These are phyloP conservation scores for Spatholobus suberectus DNA, from an alignment of 306 rosid species.

Conservation along the genomic window DNA sequence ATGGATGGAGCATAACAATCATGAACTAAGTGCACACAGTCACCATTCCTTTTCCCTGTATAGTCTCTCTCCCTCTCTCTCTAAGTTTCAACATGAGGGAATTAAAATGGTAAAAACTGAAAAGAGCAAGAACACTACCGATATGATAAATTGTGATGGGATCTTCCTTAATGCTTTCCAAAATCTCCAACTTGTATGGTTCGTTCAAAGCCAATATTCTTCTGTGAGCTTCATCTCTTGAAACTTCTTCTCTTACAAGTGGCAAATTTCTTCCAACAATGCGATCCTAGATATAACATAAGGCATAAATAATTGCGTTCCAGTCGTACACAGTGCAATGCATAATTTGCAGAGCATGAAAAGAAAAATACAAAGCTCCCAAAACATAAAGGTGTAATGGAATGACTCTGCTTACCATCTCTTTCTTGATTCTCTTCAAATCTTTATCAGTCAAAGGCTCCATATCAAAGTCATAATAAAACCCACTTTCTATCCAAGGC, in stretches of 20 bases:
- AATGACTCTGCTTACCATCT: constrained; percentile 70
- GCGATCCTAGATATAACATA: constrained; percentile 68
- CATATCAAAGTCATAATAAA: constrained; percentile 94
- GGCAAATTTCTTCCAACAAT: constrained; percentile 84
- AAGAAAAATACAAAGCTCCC: not conserved
- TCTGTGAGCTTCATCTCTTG: constrained; percentile 86
- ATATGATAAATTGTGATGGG: constrained; percentile 90
- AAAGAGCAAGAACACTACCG: constrained; percentile 62
- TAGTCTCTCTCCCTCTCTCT: constrained; percentile 17
- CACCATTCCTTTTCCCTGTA: not conserved
- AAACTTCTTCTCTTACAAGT: constrained; percentile 90
- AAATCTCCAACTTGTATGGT: constrained; percentile 94
- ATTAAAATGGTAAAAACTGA: constrained; percentile 19
- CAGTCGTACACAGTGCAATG: constrained; percentile 36
- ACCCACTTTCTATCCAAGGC: constrained; percentile 96
- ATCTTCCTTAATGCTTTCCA: constrained; percentile 91
- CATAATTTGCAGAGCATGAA: constrained; percentile 31
- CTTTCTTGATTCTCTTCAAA: constrained; percentile 91
- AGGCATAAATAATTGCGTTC: constrained; percentile 36
- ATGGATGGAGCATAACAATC: constrained; percentile 15
- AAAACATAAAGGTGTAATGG: constrained; percentile 16
- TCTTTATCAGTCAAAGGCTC: constrained; percentile 86
- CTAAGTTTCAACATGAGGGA: constrained; percentile 24
- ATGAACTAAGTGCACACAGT: not conserved
- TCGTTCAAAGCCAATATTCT: constrained; percentile 84